Percentiles rank a stretch among this genome's conserved stretches.
phyloP scores from a whole-genome alignment of 1,284 basidiomycete genomes.

The Albatrellus sp. region DNA sequence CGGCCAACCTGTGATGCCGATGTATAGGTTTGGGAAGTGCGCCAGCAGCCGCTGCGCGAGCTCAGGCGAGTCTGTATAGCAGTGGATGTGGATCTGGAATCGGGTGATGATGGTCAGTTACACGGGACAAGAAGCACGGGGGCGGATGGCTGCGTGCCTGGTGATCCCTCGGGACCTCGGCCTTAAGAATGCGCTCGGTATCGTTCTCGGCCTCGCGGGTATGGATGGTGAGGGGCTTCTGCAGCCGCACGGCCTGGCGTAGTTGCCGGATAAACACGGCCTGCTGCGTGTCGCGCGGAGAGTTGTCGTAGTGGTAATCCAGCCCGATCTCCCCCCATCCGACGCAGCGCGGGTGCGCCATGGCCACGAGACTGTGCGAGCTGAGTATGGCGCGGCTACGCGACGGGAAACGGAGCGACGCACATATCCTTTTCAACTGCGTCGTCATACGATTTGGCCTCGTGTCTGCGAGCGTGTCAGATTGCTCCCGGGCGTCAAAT shows the following conservation, averaged over 20 bases:
- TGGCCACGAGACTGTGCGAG: slow-evolving; percentile 47
- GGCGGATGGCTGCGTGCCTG: slow-evolving; percentile 31
- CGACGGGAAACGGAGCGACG: slow-evolving; percentile 15
- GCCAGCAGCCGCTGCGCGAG: slow-evolving; percentile 59
- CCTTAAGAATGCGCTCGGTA: slow-evolving; percentile 63
- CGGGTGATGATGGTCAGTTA: background rate
- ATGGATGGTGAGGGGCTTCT: slow-evolving; percentile 69
- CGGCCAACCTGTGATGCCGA: slow-evolving; percentile 59
- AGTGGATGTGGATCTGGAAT: slow-evolving; percentile 67
- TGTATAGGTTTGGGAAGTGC: slow-evolving; percentile 68
- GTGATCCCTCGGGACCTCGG: slow-evolving; percentile 56
- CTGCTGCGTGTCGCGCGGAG: slow-evolving; percentile 55
- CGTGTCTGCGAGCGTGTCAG: slow-evolving; percentile 34
- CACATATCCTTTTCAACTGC: slow-evolving; percentile 58
- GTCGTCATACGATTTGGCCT: slow-evolving; percentile 57
- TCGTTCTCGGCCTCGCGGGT: slow-evolving; percentile 74
- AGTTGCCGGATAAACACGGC: slow-evolving; percentile 57
- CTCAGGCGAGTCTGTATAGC: slow-evolving; percentile 68
- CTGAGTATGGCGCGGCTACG: background rate
- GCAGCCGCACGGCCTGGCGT: slow-evolving; percentile 46
- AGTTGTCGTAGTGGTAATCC: slow-evolving; percentile 74
- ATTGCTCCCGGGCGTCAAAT: background rate
- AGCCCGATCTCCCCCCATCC: slow-evolving; percentile 80
- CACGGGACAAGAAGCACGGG: background rate
- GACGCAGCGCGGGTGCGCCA: slow-evolving; percentile 67